Percentiles rank a stretch among this genome's conserved stretches.
Evolutionary conservation across 345 rosid species (phyloP).

Genomic region (Microcos paniculata): DNA sequence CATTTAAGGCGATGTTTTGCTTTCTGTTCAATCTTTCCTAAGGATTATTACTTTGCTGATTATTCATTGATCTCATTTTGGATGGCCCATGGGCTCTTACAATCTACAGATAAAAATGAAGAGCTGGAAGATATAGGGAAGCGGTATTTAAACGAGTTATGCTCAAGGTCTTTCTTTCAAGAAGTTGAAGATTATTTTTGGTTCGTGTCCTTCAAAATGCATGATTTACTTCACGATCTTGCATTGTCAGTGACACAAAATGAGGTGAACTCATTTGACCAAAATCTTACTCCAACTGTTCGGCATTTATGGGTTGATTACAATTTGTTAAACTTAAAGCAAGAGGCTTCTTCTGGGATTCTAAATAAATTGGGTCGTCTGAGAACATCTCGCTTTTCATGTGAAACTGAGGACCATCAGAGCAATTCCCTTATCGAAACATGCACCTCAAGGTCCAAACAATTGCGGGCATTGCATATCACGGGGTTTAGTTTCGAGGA

Average conservation of each 20-base stretch:
- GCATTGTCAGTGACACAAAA: neutral
- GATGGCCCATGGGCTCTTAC: constrained; percentile 5
- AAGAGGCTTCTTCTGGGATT: neutral
- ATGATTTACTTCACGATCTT: neutral
- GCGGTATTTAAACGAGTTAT: neutral
- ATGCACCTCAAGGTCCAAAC: neutral
- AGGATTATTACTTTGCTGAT: neutral
- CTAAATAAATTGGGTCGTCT: neutral
- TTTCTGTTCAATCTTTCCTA: neutral
- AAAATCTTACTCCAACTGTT: neutral
- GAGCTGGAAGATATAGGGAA: constrained; percentile 7
- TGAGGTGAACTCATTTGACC: neutral
- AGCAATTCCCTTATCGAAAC: neutral
- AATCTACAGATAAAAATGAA: neutral
- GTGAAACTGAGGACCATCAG: neutral
- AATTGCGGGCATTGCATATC: neutral
- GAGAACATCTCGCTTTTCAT: neutral
- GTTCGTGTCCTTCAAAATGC: neutral
- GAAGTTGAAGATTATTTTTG: no score
- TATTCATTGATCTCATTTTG: neutral
- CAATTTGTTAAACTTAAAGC: neutral
- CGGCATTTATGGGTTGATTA: neutral
- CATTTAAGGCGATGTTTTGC: neutral
- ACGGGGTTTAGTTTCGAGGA: neutral
- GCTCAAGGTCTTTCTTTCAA: constrained; percentile 14